Evolutionary conservation across 495 filamentous ascomycete genomes (phyloP).

Genomic region (Penicillium angulare): DNA sequence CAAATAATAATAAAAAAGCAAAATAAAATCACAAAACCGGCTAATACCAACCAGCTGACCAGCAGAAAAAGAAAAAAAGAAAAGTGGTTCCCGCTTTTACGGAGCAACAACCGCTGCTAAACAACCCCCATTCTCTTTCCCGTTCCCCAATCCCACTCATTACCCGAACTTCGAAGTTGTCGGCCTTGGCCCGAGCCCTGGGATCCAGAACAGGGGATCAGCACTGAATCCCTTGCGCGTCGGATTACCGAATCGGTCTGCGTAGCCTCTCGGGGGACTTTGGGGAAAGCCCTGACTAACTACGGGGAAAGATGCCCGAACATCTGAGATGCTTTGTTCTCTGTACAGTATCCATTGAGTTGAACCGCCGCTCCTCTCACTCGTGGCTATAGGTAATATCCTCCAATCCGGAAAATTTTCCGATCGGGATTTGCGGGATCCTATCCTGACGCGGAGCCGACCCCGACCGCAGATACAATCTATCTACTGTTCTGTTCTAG

Average conservation of each 20-base stretch:
- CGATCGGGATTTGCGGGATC: conserved; percentile 1
- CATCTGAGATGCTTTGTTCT: neutral
- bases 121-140: too few relatives aligned
- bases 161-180: neutral
- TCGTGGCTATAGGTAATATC: too few relatives aligned
- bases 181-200: neutral
- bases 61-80: neutral
- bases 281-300: neutral
- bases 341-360: neutral
- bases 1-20: neutral
- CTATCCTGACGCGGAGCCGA: conserved; percentile 5
- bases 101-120: too few relatives aligned
- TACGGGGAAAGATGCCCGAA: neutral
- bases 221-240: neutral
- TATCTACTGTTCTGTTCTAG: too few relatives aligned
- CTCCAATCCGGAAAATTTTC: too few relatives aligned
- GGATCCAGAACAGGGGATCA: neutral
- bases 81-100: too few relatives aligned
- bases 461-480: too few relatives aligned
- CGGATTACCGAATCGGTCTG: conserved; percentile 15
- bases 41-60: neutral
- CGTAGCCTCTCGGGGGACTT: neutral
- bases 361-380: too few relatives aligned
- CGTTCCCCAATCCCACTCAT: neutral
- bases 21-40: too few relatives aligned